These are phyloP conservation scores for Setomelanomma holmii DNA, from an alignment of 2,329 filamentous ascomycete genomes.

Conservation along the genomic window DNA sequence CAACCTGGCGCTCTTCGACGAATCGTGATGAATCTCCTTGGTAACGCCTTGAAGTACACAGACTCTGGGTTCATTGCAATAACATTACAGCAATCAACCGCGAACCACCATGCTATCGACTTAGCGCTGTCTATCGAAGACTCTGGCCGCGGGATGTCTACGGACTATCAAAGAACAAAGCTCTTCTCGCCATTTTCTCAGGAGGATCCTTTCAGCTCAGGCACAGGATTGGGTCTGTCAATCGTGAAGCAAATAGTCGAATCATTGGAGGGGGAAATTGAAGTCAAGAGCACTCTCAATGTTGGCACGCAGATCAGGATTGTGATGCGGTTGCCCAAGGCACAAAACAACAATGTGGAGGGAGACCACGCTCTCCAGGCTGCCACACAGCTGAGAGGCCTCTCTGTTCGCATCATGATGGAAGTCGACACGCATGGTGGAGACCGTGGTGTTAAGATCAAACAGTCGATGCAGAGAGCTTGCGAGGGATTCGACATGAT, in stretches of 20 bases:
- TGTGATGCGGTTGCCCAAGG: conserved; percentile 26
- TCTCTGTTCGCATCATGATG: conserved; percentile 30
- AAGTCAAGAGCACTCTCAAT: conserved; percentile 36
- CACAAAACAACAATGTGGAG: conserved; percentile 16
- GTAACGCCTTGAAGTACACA: conserved; percentile 47
- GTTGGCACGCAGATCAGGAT: conserved; percentile 39
- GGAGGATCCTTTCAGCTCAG: conserved; percentile 42
- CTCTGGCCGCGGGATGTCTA: conserved; percentile 46
- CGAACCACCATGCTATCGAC: conserved; percentile 21
- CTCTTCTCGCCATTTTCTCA: conserved; percentile 46
- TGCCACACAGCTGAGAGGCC: conserved; percentile 23
- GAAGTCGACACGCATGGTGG: conserved; percentile 28
- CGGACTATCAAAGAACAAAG: conserved; percentile 40
- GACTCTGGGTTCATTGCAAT: conserved; percentile 40
- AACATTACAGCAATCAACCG: conserved; percentile 25
- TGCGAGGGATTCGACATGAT: conserved; percentile 35
- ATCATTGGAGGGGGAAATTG: conserved; percentile 39
- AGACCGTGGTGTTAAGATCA: conserved; percentile 31
- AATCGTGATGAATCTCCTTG: conserved; percentile 46
- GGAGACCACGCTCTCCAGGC: conserved; percentile 20
- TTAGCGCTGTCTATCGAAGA: conserved; percentile 46
- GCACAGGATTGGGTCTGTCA: conserved; percentile 44
- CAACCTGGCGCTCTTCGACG: conserved; percentile 42
- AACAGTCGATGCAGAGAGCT: conserved; percentile 32
- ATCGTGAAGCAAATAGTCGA: conserved; percentile 47